Percentiles rank a stretch among this genome's conserved stretches.
Evolutionary conservation across 2,329 filamentous ascomycete genomes (phyloP).

Genomic region (Penicillium griseofulvum): DNA sequence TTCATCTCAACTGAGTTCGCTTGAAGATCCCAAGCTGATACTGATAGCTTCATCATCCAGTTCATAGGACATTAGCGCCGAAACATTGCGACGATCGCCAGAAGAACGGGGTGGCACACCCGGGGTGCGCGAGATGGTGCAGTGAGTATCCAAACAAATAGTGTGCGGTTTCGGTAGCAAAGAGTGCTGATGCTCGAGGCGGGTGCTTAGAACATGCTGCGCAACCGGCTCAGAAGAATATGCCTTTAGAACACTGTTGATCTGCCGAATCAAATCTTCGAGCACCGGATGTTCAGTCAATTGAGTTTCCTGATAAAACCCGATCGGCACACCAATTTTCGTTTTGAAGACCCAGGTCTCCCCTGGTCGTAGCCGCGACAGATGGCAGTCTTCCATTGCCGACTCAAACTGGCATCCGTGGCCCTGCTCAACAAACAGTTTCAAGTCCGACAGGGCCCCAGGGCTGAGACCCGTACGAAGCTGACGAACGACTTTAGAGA

Average conservation of each 20-base stretch:
- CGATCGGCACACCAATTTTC: conserved; percentile 22
- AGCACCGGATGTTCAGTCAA: conserved; percentile 12
- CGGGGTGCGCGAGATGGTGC: conserved; percentile 18
- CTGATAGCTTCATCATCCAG: conserved; percentile 8
- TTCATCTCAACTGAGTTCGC: conserved; percentile 3
- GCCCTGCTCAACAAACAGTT: conserved; percentile 21
- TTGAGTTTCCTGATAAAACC: conserved; percentile 3
- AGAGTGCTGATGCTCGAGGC: conserved; percentile 34
- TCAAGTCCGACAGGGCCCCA: conserved; percentile 26
- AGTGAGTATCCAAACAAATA: conserved; percentile 23
- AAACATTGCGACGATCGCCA: neutral
- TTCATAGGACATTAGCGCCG: conserved; percentile 1
- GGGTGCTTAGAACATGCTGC: conserved; percentile 27
- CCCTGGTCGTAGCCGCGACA: conserved; percentile 28
- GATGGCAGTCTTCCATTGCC: conserved; percentile 17
- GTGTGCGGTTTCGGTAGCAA: conserved; percentile 24
- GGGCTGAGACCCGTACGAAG: conserved; percentile 30
- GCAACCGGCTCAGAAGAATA: conserved; percentile 11
- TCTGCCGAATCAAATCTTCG: conserved; percentile 27
- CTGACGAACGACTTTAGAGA: conserved; percentile 25
- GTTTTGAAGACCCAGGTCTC: conserved; percentile 33
- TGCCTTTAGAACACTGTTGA: conserved; percentile 29
- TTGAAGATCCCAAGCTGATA: conserved; percentile 7
- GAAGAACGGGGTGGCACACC: neutral
- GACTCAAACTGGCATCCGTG: conserved; percentile 25